Evolutionary conservation across 768 basidiomycete species (phyloP).

Genomic region (Boletus rubroflammeus): DNA sequence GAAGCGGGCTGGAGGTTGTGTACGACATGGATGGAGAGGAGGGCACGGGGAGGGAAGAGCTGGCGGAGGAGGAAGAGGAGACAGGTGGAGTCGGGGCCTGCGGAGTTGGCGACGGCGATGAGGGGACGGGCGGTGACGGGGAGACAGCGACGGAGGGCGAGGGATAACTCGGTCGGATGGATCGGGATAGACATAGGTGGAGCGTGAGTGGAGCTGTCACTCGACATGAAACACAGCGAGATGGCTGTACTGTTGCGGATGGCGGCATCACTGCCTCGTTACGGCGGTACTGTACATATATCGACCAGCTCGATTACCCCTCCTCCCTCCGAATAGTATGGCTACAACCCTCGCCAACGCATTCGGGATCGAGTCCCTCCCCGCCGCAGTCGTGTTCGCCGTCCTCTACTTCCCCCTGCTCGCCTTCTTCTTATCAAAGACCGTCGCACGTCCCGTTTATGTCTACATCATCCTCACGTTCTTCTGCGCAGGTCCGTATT

Average conservation of each 20-base stretch:
- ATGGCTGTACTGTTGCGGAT: no score
- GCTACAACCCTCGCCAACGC: conserved; percentile 12
- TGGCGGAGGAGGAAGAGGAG: conserved; percentile 64
- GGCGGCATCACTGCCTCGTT: neutral
- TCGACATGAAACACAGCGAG: no score
- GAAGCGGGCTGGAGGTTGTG: conserved; percentile 68
- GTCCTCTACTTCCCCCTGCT: conserved; percentile 23
- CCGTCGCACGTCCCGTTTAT: conserved; percentile 17
- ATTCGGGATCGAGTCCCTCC: conserved; percentile 22
- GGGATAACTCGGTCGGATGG: conserved; percentile 45
- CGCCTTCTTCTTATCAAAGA: conserved; percentile 9
- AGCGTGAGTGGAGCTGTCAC: no score
- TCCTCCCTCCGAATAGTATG: neutral
- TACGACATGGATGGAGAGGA: conserved; percentile 60
- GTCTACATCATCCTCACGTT: conserved; percentile 21
- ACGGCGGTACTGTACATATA: no score
- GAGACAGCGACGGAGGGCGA: conserved; percentile 33
- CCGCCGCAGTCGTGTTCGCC: conserved; percentile 27
- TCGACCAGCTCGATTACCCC: no score
- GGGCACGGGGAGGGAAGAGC: conserved; percentile 32
- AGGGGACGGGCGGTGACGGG: neutral
- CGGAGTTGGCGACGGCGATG: conserved; percentile 69
- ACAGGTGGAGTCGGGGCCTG: conserved; percentile 80
- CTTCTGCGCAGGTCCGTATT: conserved; percentile 27
- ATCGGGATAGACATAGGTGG: conserved; percentile 38